Percentiles rank a stretch among this genome's conserved stretches.
phyloP scores from a whole-genome alignment of 2,329 filamentous ascomycete species.

The Penicillium sp. region DNA sequence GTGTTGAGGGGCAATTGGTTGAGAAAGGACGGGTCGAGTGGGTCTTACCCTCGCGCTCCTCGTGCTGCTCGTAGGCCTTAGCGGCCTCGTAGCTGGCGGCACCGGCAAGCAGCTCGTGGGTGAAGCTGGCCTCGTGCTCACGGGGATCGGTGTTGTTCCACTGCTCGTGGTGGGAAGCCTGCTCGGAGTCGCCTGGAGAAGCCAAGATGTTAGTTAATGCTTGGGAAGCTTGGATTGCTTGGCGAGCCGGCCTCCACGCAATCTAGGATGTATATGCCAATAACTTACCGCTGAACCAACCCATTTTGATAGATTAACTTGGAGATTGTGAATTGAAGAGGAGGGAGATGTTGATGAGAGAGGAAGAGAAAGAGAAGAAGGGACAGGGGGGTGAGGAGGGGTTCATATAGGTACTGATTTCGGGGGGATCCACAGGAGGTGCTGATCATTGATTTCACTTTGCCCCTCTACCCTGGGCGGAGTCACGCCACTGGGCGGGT shows the following conservation, averaged over 20 bases:
- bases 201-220: conserved; percentile 3
- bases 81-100: conserved; percentile 77
- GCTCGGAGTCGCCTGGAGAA: conserved; percentile 45
- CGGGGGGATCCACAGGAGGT: background rate
- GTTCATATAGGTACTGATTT: background rate
- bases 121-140: conserved; percentile 60
- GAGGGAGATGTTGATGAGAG: background rate
- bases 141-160: conserved; percentile 1
- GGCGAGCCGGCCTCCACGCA: background rate
- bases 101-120: conserved; percentile 74
- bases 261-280: background rate
- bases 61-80: conserved; percentile 75
- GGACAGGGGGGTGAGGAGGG: background rate
- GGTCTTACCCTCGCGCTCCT: conserved; percentile 64
- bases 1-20: background rate
- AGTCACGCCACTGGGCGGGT: conserved; percentile 1
- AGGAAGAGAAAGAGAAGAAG: conserved; percentile 1
- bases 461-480: conserved; percentile 2
- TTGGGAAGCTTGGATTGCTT: background rate
- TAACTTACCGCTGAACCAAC: conserved; percentile 26
- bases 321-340: background rate
- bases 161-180: conserved; percentile 47
- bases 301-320: conserved; percentile 21
- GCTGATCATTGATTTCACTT: background rate
- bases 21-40: background rate